Evolutionary conservation across 164 flowering plant species (phyloP).

Genomic region (grape (Vitis vinifera)): ASM3070453v1 NC_081805.1:6934501-6935000

Average conservation of each 20-base stretch:
- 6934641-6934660: background rate
- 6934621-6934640: background rate
- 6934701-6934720: background rate
- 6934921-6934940: constrained; percentile 79
- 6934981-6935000: no score
- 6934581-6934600: background rate
- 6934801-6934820: constrained; percentile 45
- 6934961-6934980: background rate
- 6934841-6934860: constrained; percentile 60
- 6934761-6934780: background rate
- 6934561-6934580: background rate
- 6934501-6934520: constrained; percentile 90
- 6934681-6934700: background rate
- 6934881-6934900: constrained; percentile 48
- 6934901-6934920: constrained; percentile 57
- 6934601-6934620: no score
- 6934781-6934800: constrained; percentile 1
- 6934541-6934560: constrained; percentile 33
- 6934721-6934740: background rate
- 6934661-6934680: background rate
- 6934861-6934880: constrained; percentile 70
- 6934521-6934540: constrained; percentile 69
- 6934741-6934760: background rate
- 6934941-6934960: constrained; percentile 57
- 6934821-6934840: constrained; percentile 60